Evolutionary conservation across 768 basidiomycete species (phyloP).

Genomic region (Mycena galopus): DNA sequence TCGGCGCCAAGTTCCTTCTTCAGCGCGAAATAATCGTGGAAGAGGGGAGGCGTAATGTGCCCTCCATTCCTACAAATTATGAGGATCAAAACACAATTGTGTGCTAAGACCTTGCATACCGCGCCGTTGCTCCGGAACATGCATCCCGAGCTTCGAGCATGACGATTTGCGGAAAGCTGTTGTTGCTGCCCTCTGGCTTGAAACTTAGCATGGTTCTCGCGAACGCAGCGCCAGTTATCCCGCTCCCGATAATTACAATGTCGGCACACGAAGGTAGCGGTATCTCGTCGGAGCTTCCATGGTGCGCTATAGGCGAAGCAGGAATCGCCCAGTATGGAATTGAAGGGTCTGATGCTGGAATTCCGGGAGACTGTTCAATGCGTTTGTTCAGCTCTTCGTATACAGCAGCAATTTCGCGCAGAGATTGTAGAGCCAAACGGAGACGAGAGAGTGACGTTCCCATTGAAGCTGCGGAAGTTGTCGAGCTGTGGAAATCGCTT

Average conservation of each 20-base stretch:
- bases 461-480: slow-evolving; percentile 2
- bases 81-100: not conserved
- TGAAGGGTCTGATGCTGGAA: slow-evolving; percentile 62
- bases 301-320: slow-evolving; percentile 50
- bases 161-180: slow-evolving; percentile 49
- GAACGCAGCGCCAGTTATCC: slow-evolving; percentile 66
- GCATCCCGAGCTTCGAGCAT: slow-evolving; percentile 75
- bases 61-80: slow-evolving; percentile 59
- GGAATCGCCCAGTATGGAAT: slow-evolving; percentile 67
- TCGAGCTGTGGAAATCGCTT: not conserved
- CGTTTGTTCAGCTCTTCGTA: slow-evolving; percentile 49
- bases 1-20: slow-evolving; percentile 53
- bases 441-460: slow-evolving; percentile 22
- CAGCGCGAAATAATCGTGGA: slow-evolving; percentile 55
- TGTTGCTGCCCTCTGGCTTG: not conserved
- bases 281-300: slow-evolving; percentile 23
- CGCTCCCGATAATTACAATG: slow-evolving; percentile 67
- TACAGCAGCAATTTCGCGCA: slow-evolving; percentile 6
- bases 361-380: slow-evolving; percentile 53
- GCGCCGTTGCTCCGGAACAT: slow-evolving; percentile 67
- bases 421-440: slow-evolving; percentile 12
- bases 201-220: slow-evolving; percentile 49
- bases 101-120: slow-evolving; percentile 43
- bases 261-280: slow-evolving; percentile 55
- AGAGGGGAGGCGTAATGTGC: slow-evolving; percentile 59